Percentiles rank a stretch among this genome's conserved stretches.
phyloP scores from a whole-genome alignment of 202 grass and related monocot species.

The Zizania palustris region DNA sequence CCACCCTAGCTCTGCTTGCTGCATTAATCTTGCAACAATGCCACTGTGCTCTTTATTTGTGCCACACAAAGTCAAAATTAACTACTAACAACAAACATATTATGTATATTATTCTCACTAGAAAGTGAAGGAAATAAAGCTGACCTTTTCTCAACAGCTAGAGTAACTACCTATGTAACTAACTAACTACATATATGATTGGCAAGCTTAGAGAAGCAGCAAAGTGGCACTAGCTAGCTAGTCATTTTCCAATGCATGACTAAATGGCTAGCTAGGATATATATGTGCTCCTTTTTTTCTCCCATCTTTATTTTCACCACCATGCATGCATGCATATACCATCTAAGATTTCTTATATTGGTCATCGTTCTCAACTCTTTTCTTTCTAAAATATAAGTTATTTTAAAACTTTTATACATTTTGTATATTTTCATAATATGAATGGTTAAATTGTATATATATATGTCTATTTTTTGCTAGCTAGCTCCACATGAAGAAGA shows the following conservation, averaged over 20 bases:
- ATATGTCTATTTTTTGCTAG: no score
- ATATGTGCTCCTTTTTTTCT: neutral
- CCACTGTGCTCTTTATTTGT: neutral
- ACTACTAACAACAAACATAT: neutral
- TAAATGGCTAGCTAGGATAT: neutral
- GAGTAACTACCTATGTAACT: neutral
- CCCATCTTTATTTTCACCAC: neutral
- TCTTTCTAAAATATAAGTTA: no score
- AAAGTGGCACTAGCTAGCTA: conserved; percentile 3
- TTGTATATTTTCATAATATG: no score
- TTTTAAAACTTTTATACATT: no score
- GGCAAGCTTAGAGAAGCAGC: conserved; percentile 27
- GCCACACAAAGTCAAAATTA: neutral
- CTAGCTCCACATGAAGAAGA: no score
- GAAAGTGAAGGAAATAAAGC: neutral
- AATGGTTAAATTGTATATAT: no score
- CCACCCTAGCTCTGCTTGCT: neutral
- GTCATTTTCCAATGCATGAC: neutral
- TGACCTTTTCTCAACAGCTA: neutral
- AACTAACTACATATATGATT: neutral
- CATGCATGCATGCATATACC: neutral
- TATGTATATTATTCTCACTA: neutral
- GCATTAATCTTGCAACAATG: neutral
- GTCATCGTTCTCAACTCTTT: no score
- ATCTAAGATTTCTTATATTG: no score